Evolutionary conservation across 202 grass and related monocot genomes (phyloP), one percentile per base, ranked within the genome.

Genomic region (Alloteropsis angusta): DNA sequence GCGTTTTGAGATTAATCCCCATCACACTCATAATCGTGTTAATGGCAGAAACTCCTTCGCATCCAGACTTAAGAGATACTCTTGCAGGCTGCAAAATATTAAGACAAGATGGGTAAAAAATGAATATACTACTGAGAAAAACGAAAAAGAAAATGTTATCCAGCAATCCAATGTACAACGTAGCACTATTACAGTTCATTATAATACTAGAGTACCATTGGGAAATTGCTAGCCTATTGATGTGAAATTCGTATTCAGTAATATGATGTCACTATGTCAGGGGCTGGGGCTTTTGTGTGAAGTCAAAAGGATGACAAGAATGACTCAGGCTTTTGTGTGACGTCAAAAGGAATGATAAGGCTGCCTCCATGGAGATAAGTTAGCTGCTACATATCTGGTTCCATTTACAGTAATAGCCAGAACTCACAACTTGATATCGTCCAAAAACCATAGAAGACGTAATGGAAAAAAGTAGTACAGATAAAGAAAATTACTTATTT

Each of bases 1-100:
- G 70, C 41, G 90, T 99, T 72, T 93, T 88, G 59, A 95, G 87
- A 86, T 99, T 62, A 50, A 99, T 99, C 30, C 92, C 96, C 96
- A 99, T 99, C 25, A 98, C 90, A 54, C 92, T 99, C 96, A 99
- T 91, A 59, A 99, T 99, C 74, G 96, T 99, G 81, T 99, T 99
- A 78, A 99, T 99, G 74, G 92, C 96, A 82, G 92, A 79, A 61
- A 99, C 72, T 45, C 90, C 96, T 85, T 99, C 96, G 71, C 89
- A 95, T 84, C 90, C 92, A 68, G 88, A 91, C 65, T 93, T 89
- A 18, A 99, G 75, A 93, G 92, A 63, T 59, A 99, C 67, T 80
- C 86, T 93, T 70, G 96, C 80, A 46, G 96, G 96, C 96, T 99
- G 80, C 74, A 90, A 37, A 63, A 65, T 39, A 44, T 74, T 36